Evolutionary conservation across 345 rosid species (phyloP).

Genomic region (Eucalyptus tenuipes): DNA sequence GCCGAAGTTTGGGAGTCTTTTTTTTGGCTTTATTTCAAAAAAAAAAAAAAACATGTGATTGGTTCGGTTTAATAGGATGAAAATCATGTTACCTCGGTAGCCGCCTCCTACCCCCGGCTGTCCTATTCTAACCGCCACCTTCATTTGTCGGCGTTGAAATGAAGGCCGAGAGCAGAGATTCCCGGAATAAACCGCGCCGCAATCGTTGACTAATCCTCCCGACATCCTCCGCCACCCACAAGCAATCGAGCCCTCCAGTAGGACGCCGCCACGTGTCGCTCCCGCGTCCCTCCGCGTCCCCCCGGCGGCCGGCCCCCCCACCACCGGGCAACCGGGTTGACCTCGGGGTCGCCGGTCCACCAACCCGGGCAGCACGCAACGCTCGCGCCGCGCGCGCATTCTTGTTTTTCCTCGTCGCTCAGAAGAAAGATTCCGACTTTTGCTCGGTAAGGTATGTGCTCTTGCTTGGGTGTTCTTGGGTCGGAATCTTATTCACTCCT

Average conservation of each 20-base stretch:
- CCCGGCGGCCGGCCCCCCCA: not conserved
- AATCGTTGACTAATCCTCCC: not conserved
- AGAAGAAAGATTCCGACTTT: not conserved
- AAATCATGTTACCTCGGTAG: not conserved
- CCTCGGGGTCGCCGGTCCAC: not conserved
- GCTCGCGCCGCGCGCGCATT: not conserved
- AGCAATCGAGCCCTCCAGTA: not conserved
- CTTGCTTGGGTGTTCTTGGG: not conserved
- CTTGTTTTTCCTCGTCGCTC: not conserved
- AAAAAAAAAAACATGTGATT: not conserved
- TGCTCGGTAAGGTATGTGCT: not conserved
- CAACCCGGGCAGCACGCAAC: not conserved
- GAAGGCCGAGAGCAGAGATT: not conserved
- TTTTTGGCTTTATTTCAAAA: too few species aligned
- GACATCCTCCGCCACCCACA: not conserved
- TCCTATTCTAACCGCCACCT: not conserved
- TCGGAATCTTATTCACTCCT: not conserved
- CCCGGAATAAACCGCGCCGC: not conserved
- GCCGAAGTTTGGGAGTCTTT: too few species aligned
- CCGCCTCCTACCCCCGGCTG: not conserved
- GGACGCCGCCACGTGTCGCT: not conserved
- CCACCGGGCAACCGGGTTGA: not conserved
- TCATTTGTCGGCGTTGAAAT: not conserved
- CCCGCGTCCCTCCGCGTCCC: not conserved
- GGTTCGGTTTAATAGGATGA: not conserved